These are phyloP conservation scores for Sclerotinia sclerotiorum DNA, from an alignment of 2,329 filamentous ascomycete genomes.

Conservation along the genomic window DNA sequence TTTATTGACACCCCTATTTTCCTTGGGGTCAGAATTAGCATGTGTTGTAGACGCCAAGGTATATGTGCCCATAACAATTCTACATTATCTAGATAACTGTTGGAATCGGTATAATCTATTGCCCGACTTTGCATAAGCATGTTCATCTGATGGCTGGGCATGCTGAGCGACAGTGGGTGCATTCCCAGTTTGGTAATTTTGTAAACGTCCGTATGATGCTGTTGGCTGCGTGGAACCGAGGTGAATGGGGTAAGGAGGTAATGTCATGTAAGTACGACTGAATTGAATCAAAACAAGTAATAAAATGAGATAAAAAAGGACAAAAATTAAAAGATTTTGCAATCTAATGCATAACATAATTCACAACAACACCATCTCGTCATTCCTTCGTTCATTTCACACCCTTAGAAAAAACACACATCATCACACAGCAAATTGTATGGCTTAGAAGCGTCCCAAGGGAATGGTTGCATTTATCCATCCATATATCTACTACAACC, in stretches of 20 bases:
- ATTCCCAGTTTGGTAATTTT: background rate
- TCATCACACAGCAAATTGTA: background rate
- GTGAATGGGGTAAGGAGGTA: background rate
- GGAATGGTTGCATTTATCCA: slow-evolving; percentile 20
- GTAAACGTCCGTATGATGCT: background rate
- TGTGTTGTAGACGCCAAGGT: background rate
- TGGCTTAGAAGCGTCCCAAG: slow-evolving; percentile 13
- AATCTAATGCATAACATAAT: too few relatives aligned
- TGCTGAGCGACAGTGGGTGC: slow-evolving; percentile 8
- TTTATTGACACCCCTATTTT: background rate
- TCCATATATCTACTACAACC: background rate
- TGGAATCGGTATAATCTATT: slow-evolving; percentile 10
- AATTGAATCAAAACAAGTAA: background rate
- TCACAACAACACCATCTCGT: background rate
- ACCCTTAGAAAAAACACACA: background rate
- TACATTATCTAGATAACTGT: background rate
- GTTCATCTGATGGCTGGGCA: slow-evolving; percentile 17
- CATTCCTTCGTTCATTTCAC: background rate
- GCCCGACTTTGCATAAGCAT: slow-evolving; percentile 18
- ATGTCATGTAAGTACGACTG: slow-evolving; percentile 2
- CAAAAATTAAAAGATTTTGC: background rate
- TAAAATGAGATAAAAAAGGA: too few relatives aligned
- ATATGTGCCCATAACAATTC: background rate
- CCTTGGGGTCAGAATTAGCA: too few relatives aligned
- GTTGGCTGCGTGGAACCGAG: slow-evolving; percentile 3